These are phyloP conservation scores for Candida loeiensis DNA, from an alignment of 805 yeast species.

Conservation along the genomic window DNA sequence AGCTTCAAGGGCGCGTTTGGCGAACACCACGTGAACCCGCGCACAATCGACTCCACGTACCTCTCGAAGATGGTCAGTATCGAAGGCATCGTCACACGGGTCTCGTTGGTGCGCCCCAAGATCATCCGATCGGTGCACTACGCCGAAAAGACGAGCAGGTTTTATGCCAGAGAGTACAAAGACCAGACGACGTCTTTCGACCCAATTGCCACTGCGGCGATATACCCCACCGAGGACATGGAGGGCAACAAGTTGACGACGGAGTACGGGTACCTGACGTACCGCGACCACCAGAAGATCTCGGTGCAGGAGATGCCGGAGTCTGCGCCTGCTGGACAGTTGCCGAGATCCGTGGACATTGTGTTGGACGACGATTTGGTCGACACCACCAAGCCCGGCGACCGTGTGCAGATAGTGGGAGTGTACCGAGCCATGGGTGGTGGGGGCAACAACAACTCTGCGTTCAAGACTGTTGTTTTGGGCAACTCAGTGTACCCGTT, in stretches of 20 bases:
- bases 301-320: conserved; percentile 98
- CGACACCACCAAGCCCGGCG: conserved; percentile 92
- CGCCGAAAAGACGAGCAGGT: conserved; percentile 77
- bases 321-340: conserved; percentile 95
- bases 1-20: conserved; percentile 93
- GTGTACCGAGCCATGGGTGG: conserved; percentile 91
- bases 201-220: conserved; percentile 76
- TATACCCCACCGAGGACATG: conserved; percentile 88
- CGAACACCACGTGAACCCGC: conserved; percentile 78
- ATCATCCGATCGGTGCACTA: conserved; percentile 88
- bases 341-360: conserved; percentile 89
- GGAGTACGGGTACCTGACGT: conserved; percentile 90
- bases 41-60: conserved; percentile 74
- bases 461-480: conserved; percentile 77
- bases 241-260: conserved; percentile 86
- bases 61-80: conserved; percentile 80
- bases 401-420: conserved; percentile 90
- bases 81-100: conserved; percentile 94
- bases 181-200: conserved; percentile 91
- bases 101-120: conserved; percentile 91
- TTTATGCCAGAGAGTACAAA: conserved; percentile 86
- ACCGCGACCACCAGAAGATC: conserved; percentile 89
- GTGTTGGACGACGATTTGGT: conserved; percentile 94
- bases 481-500: conserved; percentile 88
- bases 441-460: conserved; percentile 51